Evolutionary conservation across 176 grass and related monocot genomes (phyloP), one percentile per base, ranked within the genome.

Genomic region (Zoysia pacifica): DNA sequence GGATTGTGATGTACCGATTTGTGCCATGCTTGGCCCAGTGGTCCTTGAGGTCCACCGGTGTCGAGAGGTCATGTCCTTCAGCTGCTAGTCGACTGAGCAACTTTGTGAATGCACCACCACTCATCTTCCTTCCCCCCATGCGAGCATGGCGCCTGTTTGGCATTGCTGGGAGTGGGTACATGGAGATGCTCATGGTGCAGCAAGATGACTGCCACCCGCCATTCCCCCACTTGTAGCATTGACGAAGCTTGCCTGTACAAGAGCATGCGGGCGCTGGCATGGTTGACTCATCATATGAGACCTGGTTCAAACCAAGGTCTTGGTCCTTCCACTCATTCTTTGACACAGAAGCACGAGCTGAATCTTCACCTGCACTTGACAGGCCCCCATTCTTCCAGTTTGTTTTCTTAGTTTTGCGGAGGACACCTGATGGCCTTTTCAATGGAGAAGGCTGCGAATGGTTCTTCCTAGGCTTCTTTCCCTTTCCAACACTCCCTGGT

Each of bases 1-100:
- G 82, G 61, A 97, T 97, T 44, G 94, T 97, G 80, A 97, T 97
- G 55, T 97, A 97, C 65, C 91, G 36, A 48, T 97, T 97, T 0
- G 94, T 97, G 49, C 94, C 94, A 37, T 97, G 94, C 70, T 91
- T 97, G 15, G 94, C 94, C 94, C 94, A 97, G 59, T 97, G 87
- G 68, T 94, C 89, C 87, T 91, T 97, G 47, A 97, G 89, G 81
- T 97, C 94, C 54, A 97, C 91, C 0, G 94, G 65, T 2, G 79
- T 69, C 0, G 89, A 90, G 53, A 97, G 89, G 74, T 97, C 94
- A 5, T 94, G 91, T 37, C 94, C 94, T 76, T 92, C 94, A 0
- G 91, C 91, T 0, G 94, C 94, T 69, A 97, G 69, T n/a, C 91
- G 79, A 86, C 91, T 94, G 37, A 97, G 91, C 83, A 97, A 76